Evolutionary conservation across 768 basidiomycete species (phyloP), one percentile per base, ranked within the genome.

Genomic region (Russula sp.): DNA sequence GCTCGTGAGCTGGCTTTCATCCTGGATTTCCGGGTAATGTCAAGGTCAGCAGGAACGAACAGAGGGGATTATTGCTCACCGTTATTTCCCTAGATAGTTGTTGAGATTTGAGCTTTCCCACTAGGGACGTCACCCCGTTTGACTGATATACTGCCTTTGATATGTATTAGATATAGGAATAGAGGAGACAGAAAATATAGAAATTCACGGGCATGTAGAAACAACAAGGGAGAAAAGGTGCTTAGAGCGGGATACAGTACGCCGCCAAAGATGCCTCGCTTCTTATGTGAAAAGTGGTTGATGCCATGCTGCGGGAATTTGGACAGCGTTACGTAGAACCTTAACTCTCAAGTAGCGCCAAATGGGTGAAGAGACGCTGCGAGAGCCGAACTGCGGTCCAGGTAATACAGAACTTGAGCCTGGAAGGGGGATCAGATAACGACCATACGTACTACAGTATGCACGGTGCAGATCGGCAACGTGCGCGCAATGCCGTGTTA

Each of bases 1-100:
- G 42, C 63, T 55, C 10, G 49, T 45, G 22, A 64, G 54, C 20
- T 64, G 53, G 40, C 58, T 55, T 55, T 64, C 63, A 1, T 39
- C 32, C 63, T 64, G 14, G 31, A 27, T n/a, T 52, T 44, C 37
- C 47, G 6, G 6, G 16, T 27, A 35, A 16, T 32, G 57, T 49
- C 39, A 59, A 27, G n/a, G 27, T 35, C 52, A 16, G 11, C 4
- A 53, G 45, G n/a, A 27, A 49, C 4, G 6, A 27, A 42, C 9
- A 9, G 35, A 16, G 31, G 16, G 14, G 18, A 31, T 27, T 39
- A 3, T 7, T 27, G 2, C 56, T 59, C 45, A 47, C 62, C 11
- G 56, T 58, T 34, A 58, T 40, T 8, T 14, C 1, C 6, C 35
- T 27, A 0, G 20, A 14, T 1, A 40, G 2, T 1, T 13, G 32